A percentile compares a stretch with the other conserved stretches of the same genome.
Evolutionary conservation across 2,329 filamentous ascomycete species (phyloP).

Genomic region (Lachnellula arida): DNA sequence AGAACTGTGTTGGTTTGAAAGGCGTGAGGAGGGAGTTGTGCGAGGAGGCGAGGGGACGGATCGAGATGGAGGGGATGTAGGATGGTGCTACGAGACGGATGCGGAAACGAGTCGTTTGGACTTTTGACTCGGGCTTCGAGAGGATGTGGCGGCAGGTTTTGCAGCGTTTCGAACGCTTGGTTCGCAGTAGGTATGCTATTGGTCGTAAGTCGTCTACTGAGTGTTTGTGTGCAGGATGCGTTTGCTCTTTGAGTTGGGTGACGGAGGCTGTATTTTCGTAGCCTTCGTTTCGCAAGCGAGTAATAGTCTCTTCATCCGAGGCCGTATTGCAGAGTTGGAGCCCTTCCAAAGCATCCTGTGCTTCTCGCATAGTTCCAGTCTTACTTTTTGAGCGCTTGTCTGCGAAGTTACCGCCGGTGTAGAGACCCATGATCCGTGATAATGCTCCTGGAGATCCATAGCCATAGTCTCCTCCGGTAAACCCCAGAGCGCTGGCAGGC

Average conservation of each 20-base stretch:
- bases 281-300: slow-evolving; percentile 52
- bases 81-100: slow-evolving; percentile 85
- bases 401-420: slow-evolving; percentile 60
- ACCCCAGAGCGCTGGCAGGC: slow-evolving; percentile 50
- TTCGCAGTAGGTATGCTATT: slow-evolving; percentile 75
- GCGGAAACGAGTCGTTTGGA: slow-evolving; percentile 82
- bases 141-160: slow-evolving; percentile 91
- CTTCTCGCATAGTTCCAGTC: slow-evolving; percentile 75
- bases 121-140: slow-evolving; percentile 87
- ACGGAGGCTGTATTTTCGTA: slow-evolving; percentile 59
- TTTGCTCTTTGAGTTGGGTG: slow-evolving; percentile 50
- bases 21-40: slow-evolving; percentile 31
- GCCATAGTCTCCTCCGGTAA: slow-evolving; percentile 45
- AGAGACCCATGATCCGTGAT: slow-evolving; percentile 86
- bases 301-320: slow-evolving; percentile 54
- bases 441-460: slow-evolving; percentile 76
- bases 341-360: slow-evolving; percentile 65
- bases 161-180: slow-evolving; percentile 91
- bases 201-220: slow-evolving; percentile 76
- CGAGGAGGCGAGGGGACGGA: slow-evolving; percentile 39
- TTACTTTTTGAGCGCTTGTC: slow-evolving; percentile 64
- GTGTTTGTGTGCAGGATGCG: slow-evolving; percentile 32
- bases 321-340: slow-evolving; percentile 47
- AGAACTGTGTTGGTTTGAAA: slow-evolving; percentile 63
- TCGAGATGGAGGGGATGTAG: slow-evolving; percentile 78